Conservation (phyloP, 2,329 filamentous ascomycete species). For the Pseudopithomyces maydicus region DNA sequence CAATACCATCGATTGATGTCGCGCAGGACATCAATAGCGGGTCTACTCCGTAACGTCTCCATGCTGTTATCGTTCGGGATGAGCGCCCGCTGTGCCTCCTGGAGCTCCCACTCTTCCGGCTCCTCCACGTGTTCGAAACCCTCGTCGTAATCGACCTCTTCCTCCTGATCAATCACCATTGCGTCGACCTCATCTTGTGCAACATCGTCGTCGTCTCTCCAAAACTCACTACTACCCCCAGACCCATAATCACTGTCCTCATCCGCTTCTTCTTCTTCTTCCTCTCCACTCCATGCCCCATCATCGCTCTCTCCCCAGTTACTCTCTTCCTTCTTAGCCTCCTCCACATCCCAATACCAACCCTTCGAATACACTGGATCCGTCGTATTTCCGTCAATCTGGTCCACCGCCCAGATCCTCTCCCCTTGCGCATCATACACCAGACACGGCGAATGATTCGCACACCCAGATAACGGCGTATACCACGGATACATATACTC, state of each 20-base stretch:
- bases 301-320: background rate
- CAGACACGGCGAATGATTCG: conserved; percentile 28
- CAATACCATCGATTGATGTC: conserved; percentile 20
- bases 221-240: conserved; percentile 1
- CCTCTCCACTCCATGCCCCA: background rate
- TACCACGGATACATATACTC: conserved; percentile 36
- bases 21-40: conserved; percentile 17
- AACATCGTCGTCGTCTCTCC: background rate
- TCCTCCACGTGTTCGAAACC: conserved; percentile 16
- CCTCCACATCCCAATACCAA: background rate
- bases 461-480: conserved; percentile 31
- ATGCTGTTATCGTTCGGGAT: conserved; percentile 15
- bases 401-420: conserved; percentile 21
- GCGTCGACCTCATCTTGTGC: background rate
- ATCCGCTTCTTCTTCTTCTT: background rate
- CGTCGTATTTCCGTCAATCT: background rate
- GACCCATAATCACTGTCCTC: background rate
- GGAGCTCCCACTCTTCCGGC: conserved; percentile 6
- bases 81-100: background rate
- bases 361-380: background rate
- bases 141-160: conserved; percentile 1
- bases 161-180: background rate
- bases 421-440: conserved; percentile 34
- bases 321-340: background rate
- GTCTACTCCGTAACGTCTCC: conserved; percentile 14